Conservation (phyloP, 176 grass and related monocot genomes). For the Paspalum vaginatum region DNA sequence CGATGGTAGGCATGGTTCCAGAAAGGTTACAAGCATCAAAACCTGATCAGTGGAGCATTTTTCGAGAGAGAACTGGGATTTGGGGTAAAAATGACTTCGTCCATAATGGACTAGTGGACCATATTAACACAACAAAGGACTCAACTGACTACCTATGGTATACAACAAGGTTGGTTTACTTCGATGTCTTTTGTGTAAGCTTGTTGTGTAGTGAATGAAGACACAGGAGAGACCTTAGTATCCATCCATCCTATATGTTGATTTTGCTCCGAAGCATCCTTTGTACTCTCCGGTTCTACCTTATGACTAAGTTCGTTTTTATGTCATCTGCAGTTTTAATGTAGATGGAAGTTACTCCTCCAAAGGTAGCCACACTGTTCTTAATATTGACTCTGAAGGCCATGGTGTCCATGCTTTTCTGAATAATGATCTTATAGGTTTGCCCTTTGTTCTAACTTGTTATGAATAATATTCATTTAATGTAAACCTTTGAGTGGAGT, state of each 20-base stretch:
- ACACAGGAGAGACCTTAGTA: constrained; percentile 14
- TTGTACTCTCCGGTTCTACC: constrained; percentile 24
- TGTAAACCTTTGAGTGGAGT: background rate
- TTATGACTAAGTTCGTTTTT: constrained; percentile 19
- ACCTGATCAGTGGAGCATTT: constrained; percentile 63
- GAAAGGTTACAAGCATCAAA: constrained; percentile 58
- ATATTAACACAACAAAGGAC: constrained; percentile 98
- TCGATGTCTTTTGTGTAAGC: constrained; percentile 23
- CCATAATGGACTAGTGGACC: constrained; percentile 74
- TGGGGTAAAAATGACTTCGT: constrained; percentile 76
- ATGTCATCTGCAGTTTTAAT: constrained; percentile 61
- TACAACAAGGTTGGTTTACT: constrained; percentile 73
- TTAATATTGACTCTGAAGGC: constrained; percentile 77
- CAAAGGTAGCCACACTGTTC: constrained; percentile 46
- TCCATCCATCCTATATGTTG: constrained; percentile 27
- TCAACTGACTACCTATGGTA: constrained; percentile 98
- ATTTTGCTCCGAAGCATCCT: constrained; percentile 20
- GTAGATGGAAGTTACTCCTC: constrained; percentile 54
- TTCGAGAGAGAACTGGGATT: constrained; percentile 67
- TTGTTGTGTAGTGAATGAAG: constrained; percentile 15
- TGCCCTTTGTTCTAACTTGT: constrained; percentile 34
- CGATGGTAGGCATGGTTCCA: constrained; percentile 66
- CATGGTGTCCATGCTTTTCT: constrained; percentile 88
- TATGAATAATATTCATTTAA: background rate
- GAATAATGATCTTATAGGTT: constrained; percentile 79